Base-by-base conservation (phyloP, 306 rosid species). In the Quercus bicolor region DNA sequence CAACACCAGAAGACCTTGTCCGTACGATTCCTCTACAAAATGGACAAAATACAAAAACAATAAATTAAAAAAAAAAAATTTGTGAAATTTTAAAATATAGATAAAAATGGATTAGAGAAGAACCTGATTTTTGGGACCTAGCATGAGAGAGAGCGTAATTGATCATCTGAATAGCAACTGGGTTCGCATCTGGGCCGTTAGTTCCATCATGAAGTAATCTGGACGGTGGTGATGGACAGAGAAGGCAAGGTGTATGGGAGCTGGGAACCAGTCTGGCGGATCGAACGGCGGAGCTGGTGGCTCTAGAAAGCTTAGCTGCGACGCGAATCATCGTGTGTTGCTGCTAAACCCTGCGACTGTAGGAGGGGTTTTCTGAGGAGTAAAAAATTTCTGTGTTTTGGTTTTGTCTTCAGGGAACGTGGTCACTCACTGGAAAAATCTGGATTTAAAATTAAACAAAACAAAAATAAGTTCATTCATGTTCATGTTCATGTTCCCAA, bases 121-220 rank as follows among this genome's bases (percentile, higher is more conserved):
- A 61, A 92, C 99, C 96, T 86, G 98, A 88, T 84, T 89, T 87
- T 1, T 85, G 91, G 65, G 86, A 85, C 91, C 97, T 88, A 57
- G 97, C 95, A 69, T 84, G 91, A 57, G 84, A 81, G 70, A 92
- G 40, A n/a, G 97, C 98, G 75, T 95, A 95, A 71, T 81, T 79
- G 79, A 93, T 84, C 97, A 95, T 91, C 54, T 83, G 87, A 81
- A 86, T 55, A 68, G 91, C 83, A 71, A 91, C 96, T 21, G 91
- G 90, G 79, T 75, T 84, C 8, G 87, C 83, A 77, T 86, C 68
- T 59, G 73, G 84, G 83, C 48, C 53, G 75, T 85, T 89, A 29
- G 76, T 78, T 43, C 80, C 91, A 81, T 37, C 84, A 79, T 84
- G 89, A 70, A 82, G 73, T 2, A 61, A 82, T 77, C 93, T 90